Evolutionary conservation across 129 eudicot species (phyloP).

Genomic region (Pseudognaphalium luteoalbum): DNA sequence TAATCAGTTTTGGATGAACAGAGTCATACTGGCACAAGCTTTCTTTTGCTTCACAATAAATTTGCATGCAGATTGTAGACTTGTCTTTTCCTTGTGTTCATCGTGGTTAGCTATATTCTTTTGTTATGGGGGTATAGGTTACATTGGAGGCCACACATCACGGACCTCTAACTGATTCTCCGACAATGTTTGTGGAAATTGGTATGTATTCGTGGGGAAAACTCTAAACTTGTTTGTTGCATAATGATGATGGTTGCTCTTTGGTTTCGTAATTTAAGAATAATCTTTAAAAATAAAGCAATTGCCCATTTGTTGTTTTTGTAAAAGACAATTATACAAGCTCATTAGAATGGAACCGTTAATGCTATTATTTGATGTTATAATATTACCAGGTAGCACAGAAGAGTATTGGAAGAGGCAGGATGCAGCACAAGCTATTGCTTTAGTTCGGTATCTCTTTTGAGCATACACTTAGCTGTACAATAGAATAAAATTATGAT

Average conservation of each 20-base stretch:
- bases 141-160: constrained; percentile 99
- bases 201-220: constrained; percentile 47
- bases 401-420: constrained; percentile 94
- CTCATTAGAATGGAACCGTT: constrained; percentile 10
- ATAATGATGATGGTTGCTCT: not conserved
- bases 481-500: constrained; percentile 7
- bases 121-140: constrained; percentile 48
- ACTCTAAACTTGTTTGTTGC: not conserved
- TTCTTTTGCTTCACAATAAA: constrained; percentile 3
- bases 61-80: not conserved
- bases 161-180: constrained; percentile 84
- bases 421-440: constrained; percentile 95
- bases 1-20: no score
- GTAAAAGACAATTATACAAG: not conserved
- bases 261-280: constrained; percentile 11
- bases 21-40: constrained; percentile 2
- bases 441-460: constrained; percentile 69
- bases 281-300: not conserved
- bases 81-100: not conserved
- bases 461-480: constrained; percentile 21
- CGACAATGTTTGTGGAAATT: constrained; percentile 94
- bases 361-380: constrained; percentile 8
- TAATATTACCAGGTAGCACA: constrained; percentile 67
- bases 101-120: not conserved
- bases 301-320: constrained; percentile 18